These are phyloP conservation scores for Colletotrichum tamarilloi DNA, from an alignment of 2,329 filamentous ascomycete species.

Conservation along the genomic window DNA sequence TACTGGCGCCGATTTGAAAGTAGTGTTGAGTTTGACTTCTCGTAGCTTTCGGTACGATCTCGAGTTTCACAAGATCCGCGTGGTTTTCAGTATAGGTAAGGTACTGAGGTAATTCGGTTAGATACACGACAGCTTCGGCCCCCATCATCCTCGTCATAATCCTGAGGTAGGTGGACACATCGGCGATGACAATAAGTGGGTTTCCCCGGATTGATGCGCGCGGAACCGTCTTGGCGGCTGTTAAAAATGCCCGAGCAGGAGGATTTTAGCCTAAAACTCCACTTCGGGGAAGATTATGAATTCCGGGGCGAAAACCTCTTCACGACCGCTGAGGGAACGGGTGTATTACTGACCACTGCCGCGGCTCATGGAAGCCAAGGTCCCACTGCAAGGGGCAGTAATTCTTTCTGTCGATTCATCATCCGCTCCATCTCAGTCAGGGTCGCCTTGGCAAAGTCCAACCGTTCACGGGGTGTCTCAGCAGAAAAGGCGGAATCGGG, in stretches of 20 bases:
- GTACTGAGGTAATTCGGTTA: too few relatives aligned
- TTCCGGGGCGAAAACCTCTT: background rate
- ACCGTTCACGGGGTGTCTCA: slow-evolving; percentile 14
- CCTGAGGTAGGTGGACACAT: background rate
- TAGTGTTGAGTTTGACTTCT: background rate
- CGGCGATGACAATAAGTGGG: background rate
- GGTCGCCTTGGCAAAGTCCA: slow-evolving; percentile 8
- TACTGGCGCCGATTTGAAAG: background rate
- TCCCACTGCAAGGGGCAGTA: background rate
- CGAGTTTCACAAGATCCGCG: background rate
- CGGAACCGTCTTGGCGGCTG: background rate
- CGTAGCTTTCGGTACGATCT: background rate
- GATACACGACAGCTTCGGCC: background rate
- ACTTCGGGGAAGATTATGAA: background rate
- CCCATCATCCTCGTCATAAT: too few relatives aligned
- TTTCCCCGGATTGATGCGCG: slow-evolving; percentile 4
- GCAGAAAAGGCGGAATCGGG: background rate
- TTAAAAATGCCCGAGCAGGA: background rate
- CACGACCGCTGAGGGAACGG: background rate
- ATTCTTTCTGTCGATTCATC: background rate
- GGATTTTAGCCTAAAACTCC: background rate
- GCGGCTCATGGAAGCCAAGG: background rate
- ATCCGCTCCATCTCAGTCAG: background rate
- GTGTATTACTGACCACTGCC: background rate
- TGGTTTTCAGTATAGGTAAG: too few relatives aligned